Evolutionary conservation across 176 grass and related monocot genomes (phyloP), one percentile per base, ranked within the genome.

Genomic region (Oryza australiensis): DNA sequence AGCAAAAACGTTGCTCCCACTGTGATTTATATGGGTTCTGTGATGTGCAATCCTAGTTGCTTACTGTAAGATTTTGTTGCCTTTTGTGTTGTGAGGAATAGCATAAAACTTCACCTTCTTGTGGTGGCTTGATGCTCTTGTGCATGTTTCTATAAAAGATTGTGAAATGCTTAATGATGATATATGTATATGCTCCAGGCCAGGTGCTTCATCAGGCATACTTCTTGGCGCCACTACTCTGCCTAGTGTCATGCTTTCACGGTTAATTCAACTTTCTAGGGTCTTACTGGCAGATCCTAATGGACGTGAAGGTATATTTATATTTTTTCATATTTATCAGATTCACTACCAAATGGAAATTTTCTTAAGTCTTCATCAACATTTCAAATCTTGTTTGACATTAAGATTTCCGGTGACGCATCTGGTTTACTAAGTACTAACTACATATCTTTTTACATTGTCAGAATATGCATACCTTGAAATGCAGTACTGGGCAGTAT

Each of bases 151-250:
- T 76, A 48, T 55, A n/a, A 71, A 82, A 72, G 12, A 27, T 9
- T 7, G 40, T 20, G 14, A 64, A 42, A 60, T 23, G 3, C 34
- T 9, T 75, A 38, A 30, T 30, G 15, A 23, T 85, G 80, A 77
- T 77, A 13, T 59, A 33, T 42, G 38, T 89, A 5, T 63, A 26
- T 26, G 34, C 49, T 91, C 20, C 78, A 99, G 96, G 88, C 90
- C 93, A 80, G 96, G 96, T 35, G 88, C 87, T 76, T 95, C 96
- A 18, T 99, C 96, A 63, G 96, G 93, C 57, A 95, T 95, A 88
- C 91, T 99, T 87, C 96, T 99, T 82, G 96, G 90, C 10, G 82
- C 90, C 33, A 86, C 76, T 66, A 99, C 96, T 86, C 66, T 99
- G 29, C 96, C 96, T 13, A 66, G 86, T 11, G 90, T 95, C 72